Evolutionary conservation across 768 basidiomycete genomes (phyloP).

Genomic region (Mycena venus): DNA sequence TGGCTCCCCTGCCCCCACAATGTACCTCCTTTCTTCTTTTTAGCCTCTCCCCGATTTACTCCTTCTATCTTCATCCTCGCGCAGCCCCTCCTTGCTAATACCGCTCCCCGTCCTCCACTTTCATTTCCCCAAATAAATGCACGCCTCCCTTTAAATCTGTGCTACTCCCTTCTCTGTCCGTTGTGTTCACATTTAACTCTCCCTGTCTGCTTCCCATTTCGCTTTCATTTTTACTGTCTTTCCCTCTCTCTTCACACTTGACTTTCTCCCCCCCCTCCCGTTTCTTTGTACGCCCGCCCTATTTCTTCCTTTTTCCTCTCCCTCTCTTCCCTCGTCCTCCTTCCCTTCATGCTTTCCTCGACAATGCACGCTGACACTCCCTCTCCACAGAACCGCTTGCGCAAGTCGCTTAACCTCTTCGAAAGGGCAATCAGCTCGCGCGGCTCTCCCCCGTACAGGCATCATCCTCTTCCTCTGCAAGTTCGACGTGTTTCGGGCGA

Average conservation of each 20-base stretch:
- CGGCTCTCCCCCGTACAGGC: conserved; percentile 56
- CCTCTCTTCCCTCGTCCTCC: not conserved
- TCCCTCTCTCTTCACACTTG: not conserved
- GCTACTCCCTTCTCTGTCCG: too few relatives aligned
- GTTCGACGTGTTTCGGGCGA: conserved; percentile 64
- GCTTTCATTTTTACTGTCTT: too few relatives aligned
- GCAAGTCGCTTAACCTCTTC: conserved; percentile 62
- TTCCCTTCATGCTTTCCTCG: not conserved
- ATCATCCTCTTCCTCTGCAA: conserved; percentile 60
- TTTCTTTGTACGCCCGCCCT: not conserved
- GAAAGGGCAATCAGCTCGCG: conserved; percentile 77
- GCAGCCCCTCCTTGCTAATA: not conserved
- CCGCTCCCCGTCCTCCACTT: too few relatives aligned
- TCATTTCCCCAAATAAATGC: too few relatives aligned
- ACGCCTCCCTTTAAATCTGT: too few relatives aligned
- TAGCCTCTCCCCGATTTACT: not conserved
- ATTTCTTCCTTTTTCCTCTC: not conserved
- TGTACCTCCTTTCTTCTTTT: not conserved
- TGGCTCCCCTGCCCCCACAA: too few relatives aligned
- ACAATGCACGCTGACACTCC: not conserved
- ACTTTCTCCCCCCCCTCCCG: not conserved
- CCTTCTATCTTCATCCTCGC: too few relatives aligned
- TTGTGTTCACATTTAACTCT: too few relatives aligned
- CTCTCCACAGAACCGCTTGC: not conserved
- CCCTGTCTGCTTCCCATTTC: too few relatives aligned